Conservation (phyloP, 2,329 filamentous ascomycete species). For the Bipolaris zeicola region DNA sequence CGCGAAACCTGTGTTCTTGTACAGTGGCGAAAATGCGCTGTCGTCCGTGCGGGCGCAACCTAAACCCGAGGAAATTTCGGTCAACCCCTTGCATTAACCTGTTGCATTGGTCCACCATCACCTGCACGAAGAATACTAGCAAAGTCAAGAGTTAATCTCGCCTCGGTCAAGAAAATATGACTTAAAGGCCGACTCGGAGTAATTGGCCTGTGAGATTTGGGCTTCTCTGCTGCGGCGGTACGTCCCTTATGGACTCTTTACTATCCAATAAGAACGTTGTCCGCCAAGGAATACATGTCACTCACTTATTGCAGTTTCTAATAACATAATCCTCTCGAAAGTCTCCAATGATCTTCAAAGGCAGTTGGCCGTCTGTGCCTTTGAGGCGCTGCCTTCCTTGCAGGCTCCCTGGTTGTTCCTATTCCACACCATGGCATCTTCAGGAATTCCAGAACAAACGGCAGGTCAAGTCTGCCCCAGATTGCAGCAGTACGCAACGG, state of each 20-base stretch:
- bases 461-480: background rate
- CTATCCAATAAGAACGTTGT: background rate
- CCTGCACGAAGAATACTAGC: background rate
- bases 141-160: background rate
- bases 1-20: background rate
- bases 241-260: background rate
- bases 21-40: background rate
- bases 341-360: background rate
- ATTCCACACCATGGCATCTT: background rate
- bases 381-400: background rate
- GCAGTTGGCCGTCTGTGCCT: too few relatives aligned
- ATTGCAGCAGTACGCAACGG: background rate
- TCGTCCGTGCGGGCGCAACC: constrained; percentile 1
- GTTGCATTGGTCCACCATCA: background rate
- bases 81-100: background rate
- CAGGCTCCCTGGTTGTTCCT: background rate
- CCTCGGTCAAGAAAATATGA: background rate
- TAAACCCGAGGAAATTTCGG: background rate
- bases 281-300: background rate
- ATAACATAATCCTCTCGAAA: background rate
- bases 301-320: background rate
- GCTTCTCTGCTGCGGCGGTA: background rate
- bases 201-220: background rate
- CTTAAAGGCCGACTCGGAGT: background rate
- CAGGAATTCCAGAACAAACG: background rate